Percentiles rank a stretch among this genome's conserved stretches.
These are phyloP conservation scores for Arachnomyces sp. DNA, from an alignment of 2,329 filamentous ascomycete genomes.

Conservation along the genomic window DNA sequence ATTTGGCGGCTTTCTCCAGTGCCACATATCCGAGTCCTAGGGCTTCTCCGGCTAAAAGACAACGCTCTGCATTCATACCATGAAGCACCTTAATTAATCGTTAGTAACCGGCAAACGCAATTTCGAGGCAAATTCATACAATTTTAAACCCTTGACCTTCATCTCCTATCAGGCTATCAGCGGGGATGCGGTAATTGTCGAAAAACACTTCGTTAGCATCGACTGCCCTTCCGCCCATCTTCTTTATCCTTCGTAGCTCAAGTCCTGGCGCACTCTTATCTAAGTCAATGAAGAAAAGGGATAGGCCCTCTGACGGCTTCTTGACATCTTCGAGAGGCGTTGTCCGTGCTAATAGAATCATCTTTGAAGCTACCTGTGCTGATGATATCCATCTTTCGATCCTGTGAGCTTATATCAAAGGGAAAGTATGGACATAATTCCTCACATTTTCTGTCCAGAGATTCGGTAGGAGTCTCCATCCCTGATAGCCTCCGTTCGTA, in stretches of 20 bases:
- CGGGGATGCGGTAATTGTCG: conserved; percentile 64
- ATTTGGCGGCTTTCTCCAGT: conserved; percentile 53
- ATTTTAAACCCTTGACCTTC: conserved; percentile 74
- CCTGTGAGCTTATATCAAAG: conserved; percentile 1
- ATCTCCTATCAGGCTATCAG: conserved; percentile 58
- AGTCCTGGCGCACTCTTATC: conserved; percentile 55
- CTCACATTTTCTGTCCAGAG: conserved; percentile 66
- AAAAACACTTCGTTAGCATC: conserved; percentile 88
- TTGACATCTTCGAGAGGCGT: conserved; percentile 59
- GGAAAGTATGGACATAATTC: neutral
- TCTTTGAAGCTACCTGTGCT: conserved; percentile 72
- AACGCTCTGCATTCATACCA: conserved; percentile 73
- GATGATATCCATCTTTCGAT: conserved; percentile 64
- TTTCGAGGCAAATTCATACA: conserved; percentile 26
- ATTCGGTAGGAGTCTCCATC: conserved; percentile 58
- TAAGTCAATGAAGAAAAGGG: conserved; percentile 73
- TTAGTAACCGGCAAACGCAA: conserved; percentile 1
- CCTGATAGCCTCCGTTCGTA: conserved; percentile 58
- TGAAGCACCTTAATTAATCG: conserved; percentile 51
- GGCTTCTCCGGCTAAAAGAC: conserved; percentile 69
- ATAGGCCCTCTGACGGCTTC: conserved; percentile 68
- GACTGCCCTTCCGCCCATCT: conserved; percentile 77
- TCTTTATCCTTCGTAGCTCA: conserved; percentile 65
- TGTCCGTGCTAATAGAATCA: conserved; percentile 75
- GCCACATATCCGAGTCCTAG: conserved; percentile 72